phyloP scores from a whole-genome alignment of 441 rosid genomes.

The Hura crepitans region DNA sequence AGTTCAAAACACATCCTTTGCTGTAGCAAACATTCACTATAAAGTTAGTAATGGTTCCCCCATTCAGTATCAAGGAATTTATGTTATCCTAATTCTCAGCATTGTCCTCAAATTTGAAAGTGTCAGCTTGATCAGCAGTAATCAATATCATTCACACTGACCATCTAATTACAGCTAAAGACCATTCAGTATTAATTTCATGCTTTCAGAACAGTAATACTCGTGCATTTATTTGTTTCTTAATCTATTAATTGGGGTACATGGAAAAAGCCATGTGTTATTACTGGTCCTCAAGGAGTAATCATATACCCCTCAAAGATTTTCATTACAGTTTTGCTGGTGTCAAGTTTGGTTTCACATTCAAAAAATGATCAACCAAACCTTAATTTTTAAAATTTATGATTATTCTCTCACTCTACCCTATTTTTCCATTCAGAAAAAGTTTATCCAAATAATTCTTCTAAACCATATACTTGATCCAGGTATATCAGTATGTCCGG shows the following conservation, averaged over 20 bases:
- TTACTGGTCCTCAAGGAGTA: background rate
- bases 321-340: background rate
- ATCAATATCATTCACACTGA: background rate
- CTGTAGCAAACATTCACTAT: background rate
- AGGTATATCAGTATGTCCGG: no score
- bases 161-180: background rate
- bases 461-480: background rate
- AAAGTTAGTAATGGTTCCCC: constrained; percentile 2
- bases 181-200: background rate
- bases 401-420: background rate
- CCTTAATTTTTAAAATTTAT: background rate
- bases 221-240: background rate
- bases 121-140: background rate
- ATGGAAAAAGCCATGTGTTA: background rate
- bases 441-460: background rate
- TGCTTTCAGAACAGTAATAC: background rate
- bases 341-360: background rate
- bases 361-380: background rate
- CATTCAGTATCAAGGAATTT: background rate
- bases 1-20: no score
- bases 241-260: background rate
- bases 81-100: background rate
- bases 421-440: background rate
- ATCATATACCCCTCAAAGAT: background rate
- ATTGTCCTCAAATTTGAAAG: background rate